phyloP scores from a whole-genome alignment of 179 eudicot species.

The Beta macrorhiza region DNA sequence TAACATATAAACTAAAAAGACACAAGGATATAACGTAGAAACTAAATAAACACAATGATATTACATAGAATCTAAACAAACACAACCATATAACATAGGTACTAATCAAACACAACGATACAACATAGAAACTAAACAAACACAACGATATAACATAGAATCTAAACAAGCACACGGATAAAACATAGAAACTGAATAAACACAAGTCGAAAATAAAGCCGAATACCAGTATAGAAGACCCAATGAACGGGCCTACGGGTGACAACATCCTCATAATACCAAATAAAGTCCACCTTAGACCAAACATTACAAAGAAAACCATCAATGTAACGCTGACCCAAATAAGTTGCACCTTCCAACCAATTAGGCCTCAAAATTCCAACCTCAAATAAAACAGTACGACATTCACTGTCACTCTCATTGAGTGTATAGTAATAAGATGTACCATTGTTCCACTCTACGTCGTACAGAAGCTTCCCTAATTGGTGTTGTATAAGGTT shows the following conservation, averaged over 20 bases:
- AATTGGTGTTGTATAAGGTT: slow-evolving; percentile 73
- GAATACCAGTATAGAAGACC: slow-evolving; percentile 61
- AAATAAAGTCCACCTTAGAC: slow-evolving; percentile 67
- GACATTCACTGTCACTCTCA: slow-evolving; percentile 39
- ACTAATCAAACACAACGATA: background rate
- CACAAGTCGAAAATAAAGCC: background rate
- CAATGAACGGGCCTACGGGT: slow-evolving; percentile 69
- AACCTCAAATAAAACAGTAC: slow-evolving; percentile 39
- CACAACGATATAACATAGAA: too few relatives aligned
- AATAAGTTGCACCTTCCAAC: slow-evolving; percentile 64
- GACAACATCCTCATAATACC: slow-evolving; percentile 70
- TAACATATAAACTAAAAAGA: too few relatives aligned
- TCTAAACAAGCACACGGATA: too few relatives aligned
- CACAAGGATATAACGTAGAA: too few relatives aligned
- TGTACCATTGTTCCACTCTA: slow-evolving; percentile 74
- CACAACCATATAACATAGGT: too few relatives aligned
- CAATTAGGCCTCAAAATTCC: slow-evolving; percentile 75
- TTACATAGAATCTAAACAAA: too few relatives aligned
- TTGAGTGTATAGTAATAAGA: slow-evolving; percentile 55
- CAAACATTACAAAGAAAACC: slow-evolving; percentile 76
- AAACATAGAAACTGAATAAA: background rate
- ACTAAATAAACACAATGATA: too few relatives aligned
- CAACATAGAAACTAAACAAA: background rate
- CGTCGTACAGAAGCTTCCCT: slow-evolving; percentile 49
- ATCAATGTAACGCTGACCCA: slow-evolving; percentile 51